Evolutionary conservation across 2,329 filamentous ascomycete species (phyloP).

Genomic region (Myrmaecium sp.): DNA sequence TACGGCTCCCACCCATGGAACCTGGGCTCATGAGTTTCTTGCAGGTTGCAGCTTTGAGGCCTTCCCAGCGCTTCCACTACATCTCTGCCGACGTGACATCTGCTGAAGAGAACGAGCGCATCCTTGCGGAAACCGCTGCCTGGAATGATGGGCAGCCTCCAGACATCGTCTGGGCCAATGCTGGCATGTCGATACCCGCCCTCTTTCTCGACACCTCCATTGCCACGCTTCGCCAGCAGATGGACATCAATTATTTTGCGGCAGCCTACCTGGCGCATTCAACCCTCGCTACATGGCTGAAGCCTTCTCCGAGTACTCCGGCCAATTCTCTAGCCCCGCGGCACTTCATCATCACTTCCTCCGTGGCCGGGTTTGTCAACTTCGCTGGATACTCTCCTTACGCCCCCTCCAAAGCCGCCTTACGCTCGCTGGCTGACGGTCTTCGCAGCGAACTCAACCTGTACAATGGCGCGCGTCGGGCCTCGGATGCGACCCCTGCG

Average conservation of each 20-base stretch:
- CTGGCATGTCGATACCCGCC: slow-evolving; percentile 55
- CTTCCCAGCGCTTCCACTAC: slow-evolving; percentile 62
- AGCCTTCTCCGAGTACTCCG: neutral
- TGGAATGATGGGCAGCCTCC: slow-evolving; percentile 64
- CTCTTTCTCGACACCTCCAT: slow-evolving; percentile 64
- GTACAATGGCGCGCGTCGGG: slow-evolving; percentile 51
- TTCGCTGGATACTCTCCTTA: slow-evolving; percentile 74
- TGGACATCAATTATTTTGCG: slow-evolving; percentile 88
- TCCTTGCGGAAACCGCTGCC: slow-evolving; percentile 53
- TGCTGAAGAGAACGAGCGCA: slow-evolving; percentile 48
- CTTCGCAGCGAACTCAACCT: slow-evolving; percentile 70
- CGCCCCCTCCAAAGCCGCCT: slow-evolving; percentile 66
- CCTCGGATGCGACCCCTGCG: slow-evolving; percentile 9
- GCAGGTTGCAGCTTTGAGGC: slow-evolving; percentile 48
- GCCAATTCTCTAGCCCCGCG: slow-evolving; percentile 31
- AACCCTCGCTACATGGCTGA: slow-evolving; percentile 57
- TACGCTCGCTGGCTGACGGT: slow-evolving; percentile 68
- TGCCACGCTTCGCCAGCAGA: slow-evolving; percentile 52
- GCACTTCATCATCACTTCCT: slow-evolving; percentile 81
- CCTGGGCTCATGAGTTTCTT: neutral
- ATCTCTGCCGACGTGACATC: slow-evolving; percentile 69
- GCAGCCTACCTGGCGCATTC: slow-evolving; percentile 74
- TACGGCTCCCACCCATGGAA: neutral
- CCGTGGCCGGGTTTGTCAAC: slow-evolving; percentile 56
- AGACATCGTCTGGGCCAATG: slow-evolving; percentile 84